A percentile compares a stretch with the other conserved stretches of the same genome.
These are phyloP conservation scores for Sclerotinia nivalis DNA, from an alignment of 2,329 filamentous ascomycete genomes.

Conservation along the genomic window DNA sequence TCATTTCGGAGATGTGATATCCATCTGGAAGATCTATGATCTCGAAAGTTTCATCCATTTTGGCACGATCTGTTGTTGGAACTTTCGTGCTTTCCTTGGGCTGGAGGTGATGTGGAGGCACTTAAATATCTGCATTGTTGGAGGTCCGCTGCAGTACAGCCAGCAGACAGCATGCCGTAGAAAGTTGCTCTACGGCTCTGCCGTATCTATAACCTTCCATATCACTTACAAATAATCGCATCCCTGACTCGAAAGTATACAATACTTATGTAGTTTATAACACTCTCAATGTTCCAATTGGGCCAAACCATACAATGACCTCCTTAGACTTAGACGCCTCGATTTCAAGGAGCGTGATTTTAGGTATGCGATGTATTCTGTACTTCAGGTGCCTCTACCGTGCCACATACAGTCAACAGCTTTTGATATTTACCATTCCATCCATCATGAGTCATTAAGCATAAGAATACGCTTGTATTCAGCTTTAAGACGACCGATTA, in stretches of 20 bases:
- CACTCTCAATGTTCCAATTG: too few species aligned
- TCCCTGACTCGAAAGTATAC: too few species aligned
- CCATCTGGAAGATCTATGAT: constrained; percentile 12
- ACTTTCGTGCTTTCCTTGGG: not conserved
- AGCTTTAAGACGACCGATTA: not conserved
- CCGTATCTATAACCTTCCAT: not conserved
- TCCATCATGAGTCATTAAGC: not conserved
- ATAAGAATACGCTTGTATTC: not conserved
- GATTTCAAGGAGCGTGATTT: too few species aligned
- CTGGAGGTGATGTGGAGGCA: not conserved
- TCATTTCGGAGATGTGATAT: constrained; percentile 4
- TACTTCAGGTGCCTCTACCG: too few species aligned
- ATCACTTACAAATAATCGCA: too few species aligned
- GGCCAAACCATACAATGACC: too few species aligned
- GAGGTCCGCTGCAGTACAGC: not conserved
- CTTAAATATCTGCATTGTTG: not conserved
- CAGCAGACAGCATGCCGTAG: not conserved
- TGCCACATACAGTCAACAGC: not conserved
- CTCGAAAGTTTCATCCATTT: constrained; percentile 20
- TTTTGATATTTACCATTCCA: not conserved
- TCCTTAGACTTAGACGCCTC: too few species aligned
- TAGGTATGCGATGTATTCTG: too few species aligned
- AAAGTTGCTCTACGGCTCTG: not conserved
- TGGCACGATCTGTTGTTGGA: not conserved
- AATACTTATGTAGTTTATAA: too few species aligned